phyloP scores from a whole-genome alignment of 768 basidiomycete species.

The Tylopilus intermedius region DNA sequence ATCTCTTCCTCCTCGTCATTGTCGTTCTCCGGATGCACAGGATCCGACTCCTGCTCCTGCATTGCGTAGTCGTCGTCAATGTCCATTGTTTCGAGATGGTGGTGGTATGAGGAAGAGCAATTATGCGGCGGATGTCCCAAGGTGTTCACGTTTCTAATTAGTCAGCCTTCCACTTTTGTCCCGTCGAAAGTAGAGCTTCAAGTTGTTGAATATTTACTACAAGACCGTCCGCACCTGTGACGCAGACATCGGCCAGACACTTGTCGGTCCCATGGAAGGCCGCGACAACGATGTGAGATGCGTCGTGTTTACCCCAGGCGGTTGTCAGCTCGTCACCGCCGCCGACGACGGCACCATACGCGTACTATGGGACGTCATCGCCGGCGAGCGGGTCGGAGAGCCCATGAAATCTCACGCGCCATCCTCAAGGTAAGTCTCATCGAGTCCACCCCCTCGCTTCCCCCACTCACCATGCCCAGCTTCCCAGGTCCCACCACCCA shows the following conservation, averaged over 20 bases:
- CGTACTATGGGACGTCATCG: conserved; percentile 28
- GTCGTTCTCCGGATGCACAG: conserved; percentile 31
- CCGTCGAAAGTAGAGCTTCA: too few species aligned
- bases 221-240: conserved; percentile 30
- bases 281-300: conserved; percentile 28
- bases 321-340: conserved; percentile 25
- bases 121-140: neutral
- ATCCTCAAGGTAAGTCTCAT: conserved; percentile 16
- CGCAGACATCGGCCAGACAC: conserved; percentile 35
- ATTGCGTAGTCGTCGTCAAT: conserved; percentile 33
- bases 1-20: conserved; percentile 40
- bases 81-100: conserved; percentile 26
- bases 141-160: conserved; percentile 13
- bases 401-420: conserved; percentile 27
- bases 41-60: conserved; percentile 27
- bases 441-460: neutral
- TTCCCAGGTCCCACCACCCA: conserved; percentile 10
- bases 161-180: conserved; percentile 20
- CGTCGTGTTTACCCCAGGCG: conserved; percentile 30
- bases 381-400: conserved; percentile 28
- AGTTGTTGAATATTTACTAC: too few species aligned
- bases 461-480: conserved; percentile 8
- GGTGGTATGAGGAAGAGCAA: conserved; percentile 21
- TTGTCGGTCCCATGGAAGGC: conserved; percentile 24
- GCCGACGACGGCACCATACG: conserved; percentile 29